Evolutionary conservation across 1,284 basidiomycete genomes (phyloP).

Genomic region (Coniferiporia weirii): DNA sequence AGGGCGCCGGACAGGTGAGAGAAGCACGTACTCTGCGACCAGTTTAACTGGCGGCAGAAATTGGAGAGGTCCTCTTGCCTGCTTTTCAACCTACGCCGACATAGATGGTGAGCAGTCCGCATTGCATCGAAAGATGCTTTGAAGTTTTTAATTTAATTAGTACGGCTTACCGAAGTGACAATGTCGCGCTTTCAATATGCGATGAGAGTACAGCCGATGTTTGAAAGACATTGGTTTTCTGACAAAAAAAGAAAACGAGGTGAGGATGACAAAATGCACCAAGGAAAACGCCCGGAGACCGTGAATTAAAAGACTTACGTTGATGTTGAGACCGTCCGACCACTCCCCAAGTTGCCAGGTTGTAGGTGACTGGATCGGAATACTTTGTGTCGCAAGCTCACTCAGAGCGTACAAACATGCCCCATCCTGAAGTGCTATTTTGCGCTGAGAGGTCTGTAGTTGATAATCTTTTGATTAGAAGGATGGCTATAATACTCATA

Average conservation of each 20-base stretch:
- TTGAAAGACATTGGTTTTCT: conserved; percentile 45
- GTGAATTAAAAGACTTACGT: conserved; percentile 31
- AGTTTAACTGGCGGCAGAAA: conserved; percentile 47
- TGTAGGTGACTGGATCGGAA: conserved; percentile 51
- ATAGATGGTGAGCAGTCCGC: conserved; percentile 6
- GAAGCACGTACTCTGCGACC: conserved; percentile 49
- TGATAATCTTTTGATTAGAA: conserved; percentile 16
- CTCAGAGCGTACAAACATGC: conserved; percentile 48
- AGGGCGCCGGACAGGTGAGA: conserved; percentile 53
- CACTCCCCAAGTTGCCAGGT: conserved; percentile 38
- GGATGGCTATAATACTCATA: conserved; percentile 19
- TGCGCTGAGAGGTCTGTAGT: conserved; percentile 28
- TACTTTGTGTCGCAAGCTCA: conserved; percentile 47
- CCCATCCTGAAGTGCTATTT: conserved; percentile 52
- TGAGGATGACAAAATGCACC: conserved; percentile 14
- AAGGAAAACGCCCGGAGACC: no score
- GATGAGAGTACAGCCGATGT: conserved; percentile 61
- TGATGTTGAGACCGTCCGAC: conserved; percentile 34
- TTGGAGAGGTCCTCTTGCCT: conserved; percentile 40
- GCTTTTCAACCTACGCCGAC: conserved; percentile 34
- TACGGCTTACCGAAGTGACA: conserved; percentile 52
- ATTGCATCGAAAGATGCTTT: not conserved
- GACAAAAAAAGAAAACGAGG: conserved; percentile 11
- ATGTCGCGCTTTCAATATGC: conserved; percentile 60
- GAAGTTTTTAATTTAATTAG: not conserved